phyloP scores from a whole-genome alignment of 2,329 filamentous ascomycete species.

The Aureobasidium sp. region DNA sequence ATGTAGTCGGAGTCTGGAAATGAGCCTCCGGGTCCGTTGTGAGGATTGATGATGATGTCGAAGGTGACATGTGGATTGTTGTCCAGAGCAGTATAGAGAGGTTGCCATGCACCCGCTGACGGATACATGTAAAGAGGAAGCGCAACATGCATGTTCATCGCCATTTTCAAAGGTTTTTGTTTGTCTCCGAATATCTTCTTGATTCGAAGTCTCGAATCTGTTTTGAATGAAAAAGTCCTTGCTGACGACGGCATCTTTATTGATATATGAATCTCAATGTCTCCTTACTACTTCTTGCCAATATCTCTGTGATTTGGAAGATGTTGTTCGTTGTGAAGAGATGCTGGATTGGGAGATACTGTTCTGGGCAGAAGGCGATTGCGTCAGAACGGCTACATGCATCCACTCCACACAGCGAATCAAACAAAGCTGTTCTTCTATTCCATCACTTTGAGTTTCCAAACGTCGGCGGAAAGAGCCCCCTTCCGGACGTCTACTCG shows the following conservation, averaged over 20 bases:
- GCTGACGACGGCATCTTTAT: not conserved
- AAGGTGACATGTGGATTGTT: constrained; percentile 23
- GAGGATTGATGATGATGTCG: constrained; percentile 25
- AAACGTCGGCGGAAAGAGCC: not conserved
- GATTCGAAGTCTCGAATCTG: not conserved
- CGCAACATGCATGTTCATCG: constrained; percentile 17
- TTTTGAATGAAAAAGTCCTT: not conserved
- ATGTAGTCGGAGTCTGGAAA: constrained; percentile 31
- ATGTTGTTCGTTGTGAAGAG: not conserved
- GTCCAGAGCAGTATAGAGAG: constrained; percentile 27
- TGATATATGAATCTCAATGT: not conserved
- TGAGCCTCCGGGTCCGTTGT: constrained; percentile 24
- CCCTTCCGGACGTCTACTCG: not conserved
- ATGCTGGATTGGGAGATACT: not conserved
- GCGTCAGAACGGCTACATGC: not conserved
- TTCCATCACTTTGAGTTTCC: not conserved
- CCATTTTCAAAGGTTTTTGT: not conserved
- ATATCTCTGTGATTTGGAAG: not conserved
- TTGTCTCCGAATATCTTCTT: not conserved
- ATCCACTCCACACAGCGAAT: not conserved
- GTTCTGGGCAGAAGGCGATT: not conserved
- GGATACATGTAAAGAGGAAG: constrained; percentile 37
- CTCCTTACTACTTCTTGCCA: not conserved
- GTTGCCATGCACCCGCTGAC: constrained; percentile 28
- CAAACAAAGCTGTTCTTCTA: not conserved